Evolutionary conservation across 2,329 filamentous ascomycete species (phyloP), one percentile per base, ranked within the genome.

Genomic region (Aspergillus ochraceoroseus): DNA sequence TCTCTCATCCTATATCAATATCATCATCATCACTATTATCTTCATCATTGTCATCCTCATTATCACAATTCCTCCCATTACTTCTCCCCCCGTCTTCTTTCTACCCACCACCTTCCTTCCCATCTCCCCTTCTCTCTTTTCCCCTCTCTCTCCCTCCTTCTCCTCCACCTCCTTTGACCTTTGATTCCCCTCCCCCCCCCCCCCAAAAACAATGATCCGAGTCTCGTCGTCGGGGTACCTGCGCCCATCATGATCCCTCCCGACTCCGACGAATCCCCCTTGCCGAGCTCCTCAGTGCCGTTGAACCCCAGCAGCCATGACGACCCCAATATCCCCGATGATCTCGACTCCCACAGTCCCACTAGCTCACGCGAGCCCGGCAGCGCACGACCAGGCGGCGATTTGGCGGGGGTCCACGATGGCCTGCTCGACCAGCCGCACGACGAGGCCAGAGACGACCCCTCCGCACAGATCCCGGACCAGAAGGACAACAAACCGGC

Each of bases 401-500:
- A n/a, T n/a, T n/a, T n/a, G n/a, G n/a, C 20, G 57, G 55, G 20
- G 32, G 29, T 36, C 46, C 53, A 15, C 47, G 46, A 33, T n/a
- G 20, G 8, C 8, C 17, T 7, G 4, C 15, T 6, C 13, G 13
- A 17, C 7, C 13, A 15, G 17, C 13, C 7, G 9, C 2, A 3
- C 26, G 54, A 55, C 20, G 52, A 48, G 9, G 31, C 41, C 19
- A 46, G 35, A n/a, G 52, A 54, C 6, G 55, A 56, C 28, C 38
- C 49, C 26, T 41, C 41, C n/a, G 5, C 5, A 22, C 51, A 43
- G 17, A 55, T 50, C 29, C 40, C 39, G 7, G 52, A 52, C 2
- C 76, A 79, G 35, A 74, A 78, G 48, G 64, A 72, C 4, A 77
- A 78, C 35, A 70, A 74, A 6, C 70, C 75, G 6, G 80, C 82